Conservation (phyloP, 1,284 basidiomycete species). For the Pseudozyma flocculosa region DNA sequence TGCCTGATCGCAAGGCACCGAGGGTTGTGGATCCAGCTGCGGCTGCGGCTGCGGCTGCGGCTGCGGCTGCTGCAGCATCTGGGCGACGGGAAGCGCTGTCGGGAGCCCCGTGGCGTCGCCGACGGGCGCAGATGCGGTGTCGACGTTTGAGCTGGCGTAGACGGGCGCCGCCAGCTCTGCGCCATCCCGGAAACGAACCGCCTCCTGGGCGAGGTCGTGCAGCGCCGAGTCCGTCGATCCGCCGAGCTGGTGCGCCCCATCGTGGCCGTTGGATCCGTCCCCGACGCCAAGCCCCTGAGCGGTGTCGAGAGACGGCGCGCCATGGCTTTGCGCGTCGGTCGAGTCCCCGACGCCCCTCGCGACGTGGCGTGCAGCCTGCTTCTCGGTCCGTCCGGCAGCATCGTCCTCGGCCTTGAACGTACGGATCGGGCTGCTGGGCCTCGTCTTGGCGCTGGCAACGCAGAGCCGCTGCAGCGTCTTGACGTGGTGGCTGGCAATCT, state of each 20-base stretch:
- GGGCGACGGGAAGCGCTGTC: too few relatives aligned
- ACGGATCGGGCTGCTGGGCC: constrained; percentile 2
- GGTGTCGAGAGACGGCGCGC: too few relatives aligned
- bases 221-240: background rate
- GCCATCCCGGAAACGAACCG: background rate
- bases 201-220: background rate
- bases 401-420: background rate
- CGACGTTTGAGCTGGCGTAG: too few relatives aligned
- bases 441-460: constrained; percentile 22
- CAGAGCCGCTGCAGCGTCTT: constrained; percentile 22
- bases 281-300: too few relatives aligned
- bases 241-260: background rate
- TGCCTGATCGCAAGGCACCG: too few relatives aligned
- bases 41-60: too few relatives aligned
- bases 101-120: too few relatives aligned
- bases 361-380: constrained; percentile 3
- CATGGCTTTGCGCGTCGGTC: background rate
- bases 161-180: too few relatives aligned
- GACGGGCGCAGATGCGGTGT: too few relatives aligned
- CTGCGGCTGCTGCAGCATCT: too few relatives aligned
- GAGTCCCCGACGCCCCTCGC: background rate
- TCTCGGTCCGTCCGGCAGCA: background rate
- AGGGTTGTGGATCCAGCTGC: too few relatives aligned
- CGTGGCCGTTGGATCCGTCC: too few relatives aligned
- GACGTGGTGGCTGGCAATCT: constrained; percentile 34